Conservation (phyloP, 1,284 basidiomycete genomes). For the Hemileia vastatrix region DNA sequence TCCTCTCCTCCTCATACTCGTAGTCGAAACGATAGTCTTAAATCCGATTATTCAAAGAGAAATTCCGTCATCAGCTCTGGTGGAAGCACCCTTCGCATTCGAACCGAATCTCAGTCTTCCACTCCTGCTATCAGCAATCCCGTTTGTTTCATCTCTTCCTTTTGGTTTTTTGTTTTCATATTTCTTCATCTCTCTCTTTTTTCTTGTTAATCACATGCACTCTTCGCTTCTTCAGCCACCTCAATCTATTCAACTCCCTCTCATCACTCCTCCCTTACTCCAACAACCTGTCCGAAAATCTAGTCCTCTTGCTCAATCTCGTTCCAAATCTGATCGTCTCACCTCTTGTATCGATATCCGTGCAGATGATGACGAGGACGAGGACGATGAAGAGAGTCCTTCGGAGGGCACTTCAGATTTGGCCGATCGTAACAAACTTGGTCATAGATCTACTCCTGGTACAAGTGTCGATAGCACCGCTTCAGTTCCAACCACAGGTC, state of each 20-base stretch:
- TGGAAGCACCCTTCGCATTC: background rate
- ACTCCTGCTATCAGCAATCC: background rate
- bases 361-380: background rate
- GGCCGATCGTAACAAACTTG: slow-evolving; percentile 10
- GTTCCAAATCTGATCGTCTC: background rate
- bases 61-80: background rate
- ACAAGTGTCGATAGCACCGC: slow-evolving; percentile 14
- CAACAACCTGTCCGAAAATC: slow-evolving; percentile 3
- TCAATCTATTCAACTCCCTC: slow-evolving; percentile 6
- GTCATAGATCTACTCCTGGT: slow-evolving; percentile 11
- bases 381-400: slow-evolving; percentile 2
- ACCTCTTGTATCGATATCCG: background rate
- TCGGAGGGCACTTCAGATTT: slow-evolving; percentile 4
- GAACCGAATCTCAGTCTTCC: background rate
- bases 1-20: background rate
- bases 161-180: background rate
- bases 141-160: background rate
- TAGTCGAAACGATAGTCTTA: slow-evolving; percentile 3
- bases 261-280: background rate
- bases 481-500: background rate
- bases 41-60: slow-evolving; percentile 3
- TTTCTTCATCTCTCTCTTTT: background rate
- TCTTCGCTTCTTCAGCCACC: background rate
- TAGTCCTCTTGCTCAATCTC: slow-evolving; percentile 13
- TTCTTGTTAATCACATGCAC: background rate